phyloP scores from a whole-genome alignment of 768 basidiomycete species.

The Coprinopsis sp. region DNA sequence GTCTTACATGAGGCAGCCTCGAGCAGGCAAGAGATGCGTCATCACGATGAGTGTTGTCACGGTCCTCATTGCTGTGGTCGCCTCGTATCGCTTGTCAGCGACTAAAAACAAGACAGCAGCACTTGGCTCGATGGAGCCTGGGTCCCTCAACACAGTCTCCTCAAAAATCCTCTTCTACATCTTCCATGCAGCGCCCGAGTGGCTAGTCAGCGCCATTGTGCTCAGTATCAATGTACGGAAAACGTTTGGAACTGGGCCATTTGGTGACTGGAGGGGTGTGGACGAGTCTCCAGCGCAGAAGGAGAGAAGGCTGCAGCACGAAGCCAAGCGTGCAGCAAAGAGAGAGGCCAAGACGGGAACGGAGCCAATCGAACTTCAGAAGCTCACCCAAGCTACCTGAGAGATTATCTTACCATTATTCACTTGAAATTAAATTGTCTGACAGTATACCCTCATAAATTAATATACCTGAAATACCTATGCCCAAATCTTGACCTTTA shows the following conservation, averaged over 20 bases:
- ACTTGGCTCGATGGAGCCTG: conserved; percentile 23
- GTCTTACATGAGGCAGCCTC: too few relatives aligned
- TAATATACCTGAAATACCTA: too few relatives aligned
- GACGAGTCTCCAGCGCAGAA: background rate
- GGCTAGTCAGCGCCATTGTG: conserved; percentile 26
- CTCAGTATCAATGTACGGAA: conserved; percentile 26
- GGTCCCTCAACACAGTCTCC: conserved; percentile 24
- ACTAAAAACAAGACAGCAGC: conserved; percentile 31
- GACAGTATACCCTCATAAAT: too few relatives aligned
- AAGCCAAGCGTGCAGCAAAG: too few relatives aligned
- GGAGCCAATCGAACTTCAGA: too few relatives aligned
- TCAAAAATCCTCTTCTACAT: conserved; percentile 38
- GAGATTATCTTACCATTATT: too few relatives aligned
- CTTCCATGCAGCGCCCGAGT: conserved; percentile 39
- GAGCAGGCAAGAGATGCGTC: too few relatives aligned
- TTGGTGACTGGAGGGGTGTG: conserved; percentile 22
- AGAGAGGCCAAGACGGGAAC: too few relatives aligned
- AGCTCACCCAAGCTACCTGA: too few relatives aligned
- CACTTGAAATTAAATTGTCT: too few relatives aligned
- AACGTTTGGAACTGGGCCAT: conserved; percentile 26
- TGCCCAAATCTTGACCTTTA: too few relatives aligned
- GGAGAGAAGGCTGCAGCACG: too few relatives aligned
- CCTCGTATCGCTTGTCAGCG: conserved; percentile 15
- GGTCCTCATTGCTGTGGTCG: background rate
- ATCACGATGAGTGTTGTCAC: background rate